These are phyloP conservation scores for Luzula sylvatica DNA, from an alignment of 176 grass and related monocot species.

Conservation along the genomic window DNA sequence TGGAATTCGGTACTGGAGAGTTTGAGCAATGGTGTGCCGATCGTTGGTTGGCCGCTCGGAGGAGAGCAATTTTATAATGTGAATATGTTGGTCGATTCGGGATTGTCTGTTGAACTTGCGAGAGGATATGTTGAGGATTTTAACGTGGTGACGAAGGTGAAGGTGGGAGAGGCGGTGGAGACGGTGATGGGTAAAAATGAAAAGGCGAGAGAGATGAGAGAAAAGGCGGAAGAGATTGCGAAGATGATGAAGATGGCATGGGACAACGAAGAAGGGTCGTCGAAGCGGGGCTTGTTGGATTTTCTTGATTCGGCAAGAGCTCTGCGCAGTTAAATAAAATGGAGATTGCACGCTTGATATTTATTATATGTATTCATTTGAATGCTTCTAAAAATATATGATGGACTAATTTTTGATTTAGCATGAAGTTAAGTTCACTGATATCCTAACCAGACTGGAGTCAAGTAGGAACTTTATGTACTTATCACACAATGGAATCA, in stretches of 20 bases:
- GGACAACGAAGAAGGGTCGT: conserved; percentile 19
- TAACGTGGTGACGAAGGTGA: neutral
- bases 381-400: too few species aligned
- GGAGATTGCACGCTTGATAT: too few species aligned
- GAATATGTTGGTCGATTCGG: conserved; percentile 34
- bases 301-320: conserved; percentile 5
- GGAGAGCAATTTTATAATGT: conserved; percentile 53
- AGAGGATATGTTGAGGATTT: conserved; percentile 40
- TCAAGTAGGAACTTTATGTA: too few species aligned
- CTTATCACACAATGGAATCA: too few species aligned
- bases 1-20: too few species aligned
- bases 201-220: conserved; percentile 20
- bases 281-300: too few species aligned
- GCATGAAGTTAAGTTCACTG: too few species aligned
- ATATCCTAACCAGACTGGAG: too few species aligned
- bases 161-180: conserved; percentile 18
- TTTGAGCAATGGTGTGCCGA: conserved; percentile 29
- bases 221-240: conserved; percentile 11
- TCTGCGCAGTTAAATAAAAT: too few species aligned
- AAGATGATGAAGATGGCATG: conserved; percentile 25
- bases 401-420: too few species aligned
- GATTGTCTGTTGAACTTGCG: conserved; percentile 40
- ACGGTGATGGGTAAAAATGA: conserved; percentile 24
- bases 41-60: conserved; percentile 41
- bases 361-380: neutral